Percentiles rank a stretch among this genome's conserved stretches.
Conservation (phyloP, 208 protist genomes). For the Leishmania lainsoni region DNA sequence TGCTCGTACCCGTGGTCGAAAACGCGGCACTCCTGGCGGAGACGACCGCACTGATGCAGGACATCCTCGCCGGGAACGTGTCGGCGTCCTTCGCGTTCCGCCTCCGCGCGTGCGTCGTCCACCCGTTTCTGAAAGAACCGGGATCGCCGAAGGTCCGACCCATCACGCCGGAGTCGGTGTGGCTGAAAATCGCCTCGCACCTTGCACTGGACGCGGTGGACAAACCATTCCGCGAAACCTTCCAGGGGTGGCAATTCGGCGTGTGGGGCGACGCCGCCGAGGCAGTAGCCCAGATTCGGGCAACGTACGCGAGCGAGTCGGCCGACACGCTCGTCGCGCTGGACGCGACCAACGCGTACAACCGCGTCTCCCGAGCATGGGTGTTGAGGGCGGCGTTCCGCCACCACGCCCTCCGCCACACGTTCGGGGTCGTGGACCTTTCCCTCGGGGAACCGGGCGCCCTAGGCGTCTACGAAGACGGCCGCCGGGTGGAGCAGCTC, state of each 20-base stretch:
- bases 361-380: slow-evolving; percentile 1
- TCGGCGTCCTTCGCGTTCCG: slow-evolving; percentile 14
- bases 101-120: slow-evolving; percentile 19
- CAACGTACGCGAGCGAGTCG: neutral
- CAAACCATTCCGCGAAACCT: neutral
- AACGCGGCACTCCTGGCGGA: slow-evolving; percentile 14
- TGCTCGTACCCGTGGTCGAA: slow-evolving; percentile 25
- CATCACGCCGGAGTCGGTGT: slow-evolving; percentile 39
- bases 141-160: slow-evolving; percentile 22
- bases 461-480: slow-evolving; percentile 32
- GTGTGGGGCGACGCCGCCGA: slow-evolving; percentile 26
- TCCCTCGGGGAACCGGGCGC: slow-evolving; percentile 22
- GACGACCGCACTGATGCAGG: slow-evolving; percentile 14
- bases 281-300: slow-evolving; percentile 15
- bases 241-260: slow-evolving; percentile 19
- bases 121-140: slow-evolving; percentile 30
- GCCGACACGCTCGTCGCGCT: slow-evolving; percentile 31
- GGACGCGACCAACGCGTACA: slow-evolving; percentile 46
- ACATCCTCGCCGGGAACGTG: slow-evolving; percentile 33
- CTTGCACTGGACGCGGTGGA: slow-evolving; percentile 23
- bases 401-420: neutral
- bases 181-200: slow-evolving; percentile 26
- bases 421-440: slow-evolving; percentile 20
- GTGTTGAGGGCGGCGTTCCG: slow-evolving; percentile 20
- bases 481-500: slow-evolving; percentile 1